Evolutionary conservation across 75 land plant species (phyloP).

Genomic region (Gnetum montanum): DNA sequence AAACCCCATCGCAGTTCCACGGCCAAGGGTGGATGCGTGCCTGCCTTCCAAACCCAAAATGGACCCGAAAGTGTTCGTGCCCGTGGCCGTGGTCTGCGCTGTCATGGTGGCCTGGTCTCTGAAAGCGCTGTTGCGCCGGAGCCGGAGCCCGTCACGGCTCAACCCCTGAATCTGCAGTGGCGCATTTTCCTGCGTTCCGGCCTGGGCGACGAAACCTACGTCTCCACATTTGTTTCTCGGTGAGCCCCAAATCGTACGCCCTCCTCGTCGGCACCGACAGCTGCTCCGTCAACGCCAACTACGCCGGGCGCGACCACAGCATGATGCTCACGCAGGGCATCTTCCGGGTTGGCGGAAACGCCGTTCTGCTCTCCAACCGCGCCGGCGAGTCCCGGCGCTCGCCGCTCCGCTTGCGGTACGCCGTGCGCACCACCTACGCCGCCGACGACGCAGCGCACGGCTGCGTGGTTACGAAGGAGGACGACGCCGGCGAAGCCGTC

Average conservation of each 20-base stretch:
- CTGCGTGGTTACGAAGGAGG: conserved; percentile 47
- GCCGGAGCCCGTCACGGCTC: no score
- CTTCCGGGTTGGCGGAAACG: conserved; percentile 61
- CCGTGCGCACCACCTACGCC: conserved; percentile 56
- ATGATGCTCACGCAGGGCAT: conserved; percentile 49
- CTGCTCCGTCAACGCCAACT: conserved; percentile 18
- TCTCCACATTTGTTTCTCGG: conserved; percentile 28
- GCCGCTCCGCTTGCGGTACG: conserved; percentile 36
- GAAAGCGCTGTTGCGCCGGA: no score
- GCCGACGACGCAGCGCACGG: conserved; percentile 43
- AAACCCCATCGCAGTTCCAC: no score
- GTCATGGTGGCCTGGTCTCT: no score
- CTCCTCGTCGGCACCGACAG: conserved; percentile 33
- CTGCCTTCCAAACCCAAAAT: no score
- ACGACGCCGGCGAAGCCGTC: conserved; percentile 6
- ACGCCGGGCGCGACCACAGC: conserved; percentile 31
- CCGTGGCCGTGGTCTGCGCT: no score
- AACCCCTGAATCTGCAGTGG: no score
- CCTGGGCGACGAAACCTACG: conserved; percentile 65
- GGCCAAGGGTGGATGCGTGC: no score
- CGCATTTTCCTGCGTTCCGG: no score
- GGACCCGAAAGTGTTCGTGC: no score
- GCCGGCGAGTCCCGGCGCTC: conserved; percentile 8
- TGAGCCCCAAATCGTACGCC: conserved; percentile 24
- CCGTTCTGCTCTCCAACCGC: conserved; percentile 50